Conservation (phyloP, 2,329 filamentous ascomycete genomes). For the Talaromyces sp. region DNA sequence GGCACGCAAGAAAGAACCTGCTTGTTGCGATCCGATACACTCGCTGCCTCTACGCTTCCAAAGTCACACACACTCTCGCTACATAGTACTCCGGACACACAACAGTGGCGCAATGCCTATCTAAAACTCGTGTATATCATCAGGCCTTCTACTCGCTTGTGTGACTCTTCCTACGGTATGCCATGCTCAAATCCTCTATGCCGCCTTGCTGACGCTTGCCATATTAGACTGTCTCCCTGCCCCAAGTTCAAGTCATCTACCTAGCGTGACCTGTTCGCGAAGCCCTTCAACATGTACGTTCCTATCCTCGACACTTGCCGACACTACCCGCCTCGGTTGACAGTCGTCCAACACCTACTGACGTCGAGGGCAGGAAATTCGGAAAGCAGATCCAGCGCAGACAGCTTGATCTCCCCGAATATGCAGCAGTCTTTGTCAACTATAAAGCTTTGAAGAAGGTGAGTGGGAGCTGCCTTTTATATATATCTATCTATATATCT, state of each 20-base stretch:
- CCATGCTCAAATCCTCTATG: background rate
- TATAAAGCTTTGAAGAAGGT: conserved; percentile 99
- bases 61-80: background rate
- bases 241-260: background rate
- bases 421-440: conserved; percentile 98
- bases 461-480: conserved; percentile 5
- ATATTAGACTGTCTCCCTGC: background rate
- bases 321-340: background rate
- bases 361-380: conserved; percentile 73
- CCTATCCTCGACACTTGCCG: background rate
- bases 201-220: background rate
- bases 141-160: background rate
- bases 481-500: conserved; percentile 8
- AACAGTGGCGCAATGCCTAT: background rate
- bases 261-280: background rate
- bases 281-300: background rate
- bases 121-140: background rate
- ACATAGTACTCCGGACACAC: background rate
- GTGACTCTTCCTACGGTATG: background rate
- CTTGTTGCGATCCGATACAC: background rate
- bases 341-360: background rate
- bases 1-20: background rate
- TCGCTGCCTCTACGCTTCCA: background rate
- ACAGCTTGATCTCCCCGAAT: conserved; percentile 98
- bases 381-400: conserved; percentile 99